phyloP scores from a whole-genome alignment of 208 protist species.

The Trypanosoma vivax region DNA sequence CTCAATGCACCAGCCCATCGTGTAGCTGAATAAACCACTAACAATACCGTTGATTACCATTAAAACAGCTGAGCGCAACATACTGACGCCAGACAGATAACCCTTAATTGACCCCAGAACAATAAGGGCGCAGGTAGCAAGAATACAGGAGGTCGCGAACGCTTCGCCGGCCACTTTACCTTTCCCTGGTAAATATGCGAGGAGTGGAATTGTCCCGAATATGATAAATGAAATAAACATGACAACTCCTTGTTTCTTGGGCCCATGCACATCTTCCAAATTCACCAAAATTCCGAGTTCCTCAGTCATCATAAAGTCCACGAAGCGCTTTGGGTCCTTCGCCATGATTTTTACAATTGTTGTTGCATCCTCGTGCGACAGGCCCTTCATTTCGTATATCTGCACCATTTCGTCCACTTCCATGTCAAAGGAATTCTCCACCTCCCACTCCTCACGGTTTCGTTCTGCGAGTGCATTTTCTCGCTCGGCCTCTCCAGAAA shows the following conservation, averaged over 20 bases:
- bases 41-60: slow-evolving; percentile 86
- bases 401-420: slow-evolving; percentile 94
- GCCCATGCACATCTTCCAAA: slow-evolving; percentile 61
- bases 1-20: slow-evolving; percentile 67
- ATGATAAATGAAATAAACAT: slow-evolving; percentile 92
- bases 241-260: slow-evolving; percentile 85
- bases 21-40: slow-evolving; percentile 79
- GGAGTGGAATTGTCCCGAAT: slow-evolving; percentile 88
- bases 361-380: slow-evolving; percentile 82
- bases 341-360: slow-evolving; percentile 91
- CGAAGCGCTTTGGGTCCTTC: slow-evolving; percentile 90
- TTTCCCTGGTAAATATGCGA: slow-evolving; percentile 73
- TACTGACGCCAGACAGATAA: slow-evolving; percentile 65
- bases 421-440: slow-evolving; percentile 90
- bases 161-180: slow-evolving; percentile 62
- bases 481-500: slow-evolving; percentile 87
- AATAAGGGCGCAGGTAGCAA: slow-evolving; percentile 71
- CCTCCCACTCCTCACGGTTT: slow-evolving; percentile 90
- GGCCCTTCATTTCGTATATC: slow-evolving; percentile 90
- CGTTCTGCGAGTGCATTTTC: slow-evolving; percentile 85
- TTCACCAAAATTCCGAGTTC: slow-evolving; percentile 88
- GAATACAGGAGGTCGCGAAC: slow-evolving; percentile 75
- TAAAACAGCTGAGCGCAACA: slow-evolving; percentile 51
- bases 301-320: slow-evolving; percentile 95
- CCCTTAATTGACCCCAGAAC: slow-evolving; percentile 85